phyloP scores from a whole-genome alignment of 73 alveolate species.

The Urostyla sp. region DNA sequence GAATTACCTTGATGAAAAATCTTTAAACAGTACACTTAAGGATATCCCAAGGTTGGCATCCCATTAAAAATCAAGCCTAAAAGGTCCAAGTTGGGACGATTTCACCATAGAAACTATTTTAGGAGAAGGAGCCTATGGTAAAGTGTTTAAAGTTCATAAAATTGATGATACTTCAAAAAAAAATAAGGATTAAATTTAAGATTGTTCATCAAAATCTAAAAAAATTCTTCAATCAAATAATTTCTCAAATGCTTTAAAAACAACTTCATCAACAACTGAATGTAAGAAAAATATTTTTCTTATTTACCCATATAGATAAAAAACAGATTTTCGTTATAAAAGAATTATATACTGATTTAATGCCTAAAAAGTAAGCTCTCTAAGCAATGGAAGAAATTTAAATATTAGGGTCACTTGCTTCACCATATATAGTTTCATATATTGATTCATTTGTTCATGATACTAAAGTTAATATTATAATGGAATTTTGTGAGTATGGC shows the following conservation, averaged over 20 bases:
- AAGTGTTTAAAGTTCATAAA: conserved; percentile 86
- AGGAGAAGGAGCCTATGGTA: conserved; percentile 92
- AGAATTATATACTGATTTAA: conserved; percentile 76
- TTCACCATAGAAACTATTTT: conserved; percentile 31
- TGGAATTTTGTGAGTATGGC: conserved; percentile 95
- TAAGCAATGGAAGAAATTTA: conserved; percentile 92
- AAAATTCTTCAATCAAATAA: neutral
- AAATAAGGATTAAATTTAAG: neutral
- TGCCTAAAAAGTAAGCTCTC: conserved; percentile 78
- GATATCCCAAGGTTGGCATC: too few species aligned
- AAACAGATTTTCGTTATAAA: conserved; percentile 70
- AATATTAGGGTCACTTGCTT: conserved; percentile 75
- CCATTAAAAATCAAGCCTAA: neutral
- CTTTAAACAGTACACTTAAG: too few species aligned
- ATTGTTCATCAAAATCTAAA: neutral
- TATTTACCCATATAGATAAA: neutral
- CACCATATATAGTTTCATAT: conserved; percentile 87
- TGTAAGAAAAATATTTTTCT: conserved; percentile 26
- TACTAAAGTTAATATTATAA: conserved; percentile 74
- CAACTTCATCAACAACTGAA: neutral
- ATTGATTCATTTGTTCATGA: conserved; percentile 84
- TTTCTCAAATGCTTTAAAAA: neutral
- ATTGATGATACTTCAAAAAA: conserved; percentile 51
- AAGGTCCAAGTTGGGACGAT: conserved; percentile 64
- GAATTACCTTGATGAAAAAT: too few species aligned